Base-by-base conservation (phyloP, 345 rosid genomes). In the Salix suchowensis region DNA sequence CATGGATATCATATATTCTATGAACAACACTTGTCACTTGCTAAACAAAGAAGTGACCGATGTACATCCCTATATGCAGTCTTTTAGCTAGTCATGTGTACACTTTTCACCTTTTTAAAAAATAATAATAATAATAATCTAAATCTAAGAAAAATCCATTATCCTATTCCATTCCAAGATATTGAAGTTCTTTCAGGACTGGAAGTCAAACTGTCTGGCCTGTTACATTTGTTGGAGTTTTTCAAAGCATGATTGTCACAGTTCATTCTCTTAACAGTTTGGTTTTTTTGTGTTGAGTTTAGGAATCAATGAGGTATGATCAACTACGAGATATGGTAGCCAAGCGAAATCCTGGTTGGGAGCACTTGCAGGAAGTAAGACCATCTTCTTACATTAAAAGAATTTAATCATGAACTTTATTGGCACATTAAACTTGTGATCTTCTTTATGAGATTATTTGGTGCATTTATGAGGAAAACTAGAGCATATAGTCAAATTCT, bases 271-370 rank as follows among this genome's bases (percentile, higher is more conserved):
- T 36, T 77, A 67, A 72, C 54, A 44, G 23, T 76, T 69, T 77
- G 28, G 64, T 65, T 65, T 82, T 76, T 16, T 46, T 72, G 76
- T 86, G 74, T 54, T 77, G 65, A 3, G 4, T 72, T 64, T 84
- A 94, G 98, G 97, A 94, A 83, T 92, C 97, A 58, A 87, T 86
- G 93, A 85, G 90, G 39, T 94, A 92, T 78, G 97, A 94, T 85
- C 97, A 94, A 58, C 91, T 94, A 65, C 86, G 94, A 44, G 97
- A 94, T 82, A 71, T 79, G 80, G 97, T 91, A 77, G 92, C 91
- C 73, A 91, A 92, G 85, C 83, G 90, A 80, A 84, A 85, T 74
- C 98, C 94, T 69, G 98, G 98, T 18, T 92, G 98, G 97, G 98
- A 94, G 83, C 84, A 88, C 86, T 82, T 94, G 79, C 98, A 92